Conservation (phyloP, 2,329 filamentous ascomycete genomes). For the Microsporum canis region DNA sequence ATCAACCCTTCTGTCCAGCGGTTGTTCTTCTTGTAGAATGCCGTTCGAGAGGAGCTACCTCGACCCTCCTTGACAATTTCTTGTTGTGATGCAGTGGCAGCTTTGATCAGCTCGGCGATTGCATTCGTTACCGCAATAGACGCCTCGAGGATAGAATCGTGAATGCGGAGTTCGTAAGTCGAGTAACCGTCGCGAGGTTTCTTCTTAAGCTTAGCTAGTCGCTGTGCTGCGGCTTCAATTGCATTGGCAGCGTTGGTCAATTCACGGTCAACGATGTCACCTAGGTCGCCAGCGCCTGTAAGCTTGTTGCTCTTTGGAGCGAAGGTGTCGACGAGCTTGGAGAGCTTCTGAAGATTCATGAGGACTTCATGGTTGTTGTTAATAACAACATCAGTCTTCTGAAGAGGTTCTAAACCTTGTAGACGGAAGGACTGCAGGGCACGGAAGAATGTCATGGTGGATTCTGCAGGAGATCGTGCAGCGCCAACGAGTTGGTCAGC, state of each 20-base stretch:
- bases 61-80: constrained; percentile 93
- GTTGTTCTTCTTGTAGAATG: constrained; percentile 99
- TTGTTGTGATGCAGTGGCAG: constrained; percentile 81
- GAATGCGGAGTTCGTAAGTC: constrained; percentile 90
- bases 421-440: constrained; percentile 86
- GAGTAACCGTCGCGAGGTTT: constrained; percentile 94
- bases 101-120: constrained; percentile 88
- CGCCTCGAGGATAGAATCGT: constrained; percentile 88
- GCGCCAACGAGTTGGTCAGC: constrained; percentile 72
- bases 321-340: constrained; percentile 84
- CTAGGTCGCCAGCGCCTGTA: constrained; percentile 67
- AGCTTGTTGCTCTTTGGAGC: constrained; percentile 79
- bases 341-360: constrained; percentile 83
- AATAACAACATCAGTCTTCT: constrained; percentile 95
- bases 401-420: constrained; percentile 75
- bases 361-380: constrained; percentile 96
- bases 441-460: constrained; percentile 90
- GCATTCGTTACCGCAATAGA: constrained; percentile 88
- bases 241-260: constrained; percentile 88
- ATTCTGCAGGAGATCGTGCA: constrained; percentile 70
- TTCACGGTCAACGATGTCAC: constrained; percentile 85
- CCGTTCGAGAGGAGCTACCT: constrained; percentile 73
- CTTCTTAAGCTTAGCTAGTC: constrained; percentile 83
- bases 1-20: constrained; percentile 97
- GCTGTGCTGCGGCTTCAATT: constrained; percentile 81